Percentiles rank a stretch among this genome's conserved stretches.
These are phyloP conservation scores for Blastobotrys niveus DNA, from an alignment of 1,139 yeast genomes.

Conservation along the genomic window DNA sequence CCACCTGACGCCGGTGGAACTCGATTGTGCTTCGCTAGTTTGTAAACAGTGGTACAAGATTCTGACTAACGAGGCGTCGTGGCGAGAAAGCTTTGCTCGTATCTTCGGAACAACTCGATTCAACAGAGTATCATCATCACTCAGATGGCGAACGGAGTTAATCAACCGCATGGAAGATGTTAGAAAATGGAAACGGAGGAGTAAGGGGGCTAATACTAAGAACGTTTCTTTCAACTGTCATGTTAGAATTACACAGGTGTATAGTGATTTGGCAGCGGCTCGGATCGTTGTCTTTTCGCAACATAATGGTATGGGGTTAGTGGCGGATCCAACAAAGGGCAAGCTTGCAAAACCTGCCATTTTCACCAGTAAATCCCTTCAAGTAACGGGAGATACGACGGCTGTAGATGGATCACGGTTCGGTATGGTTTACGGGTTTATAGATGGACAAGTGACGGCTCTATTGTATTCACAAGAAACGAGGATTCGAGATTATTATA, in stretches of 20 bases:
- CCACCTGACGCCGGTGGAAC: slow-evolving; percentile 27
- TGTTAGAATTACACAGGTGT: slow-evolving; percentile 26
- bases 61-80: slow-evolving; percentile 31
- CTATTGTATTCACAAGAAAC: slow-evolving; percentile 30
- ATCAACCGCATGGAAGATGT: slow-evolving; percentile 27
- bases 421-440: slow-evolving; percentile 31
- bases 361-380: slow-evolving; percentile 25
- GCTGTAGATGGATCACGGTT: slow-evolving; percentile 31
- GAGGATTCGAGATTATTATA: slow-evolving; percentile 28
- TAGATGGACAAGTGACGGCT: slow-evolving; percentile 27
- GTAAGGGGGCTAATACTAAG: slow-evolving; percentile 28
- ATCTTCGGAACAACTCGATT: slow-evolving; percentile 22
- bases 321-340: slow-evolving; percentile 34
- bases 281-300: slow-evolving; percentile 28
- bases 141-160: slow-evolving; percentile 33
- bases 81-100: slow-evolving; percentile 31
- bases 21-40: slow-evolving; percentile 32
- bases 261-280: slow-evolving; percentile 28
- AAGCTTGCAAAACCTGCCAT: slow-evolving; percentile 30
- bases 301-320: slow-evolving; percentile 27
- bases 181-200: slow-evolving; percentile 30
- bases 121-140: slow-evolving; percentile 27
- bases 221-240: slow-evolving; percentile 31
- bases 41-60: slow-evolving; percentile 32
- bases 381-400: slow-evolving; percentile 20